These are phyloP conservation scores for Apophysomyces variabilis DNA, from an alignment of 371 early-diverging fungal species.

Conservation along the genomic window DNA sequence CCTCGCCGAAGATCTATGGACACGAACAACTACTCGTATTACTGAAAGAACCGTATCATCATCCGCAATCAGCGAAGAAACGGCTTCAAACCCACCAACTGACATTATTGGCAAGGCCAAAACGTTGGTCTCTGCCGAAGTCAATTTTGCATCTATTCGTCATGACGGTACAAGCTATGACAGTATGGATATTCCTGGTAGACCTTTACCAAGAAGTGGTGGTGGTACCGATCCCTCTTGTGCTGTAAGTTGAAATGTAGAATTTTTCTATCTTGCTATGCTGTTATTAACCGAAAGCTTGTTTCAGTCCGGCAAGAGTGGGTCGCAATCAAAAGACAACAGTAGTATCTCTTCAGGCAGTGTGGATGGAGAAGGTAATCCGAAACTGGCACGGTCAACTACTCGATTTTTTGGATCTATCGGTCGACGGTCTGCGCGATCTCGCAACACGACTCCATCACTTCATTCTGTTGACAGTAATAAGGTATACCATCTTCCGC, in stretches of 20 bases:
- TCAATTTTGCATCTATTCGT: slow-evolving; percentile 21
- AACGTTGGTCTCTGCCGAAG: slow-evolving; percentile 29
- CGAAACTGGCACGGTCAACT: slow-evolving; percentile 14
- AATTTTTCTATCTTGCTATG: slow-evolving; percentile 2
- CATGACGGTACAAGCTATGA: slow-evolving; percentile 33
- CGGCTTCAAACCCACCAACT: slow-evolving; percentile 18
- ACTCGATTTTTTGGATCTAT: slow-evolving; percentile 34
- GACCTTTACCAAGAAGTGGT: slow-evolving; percentile 26
- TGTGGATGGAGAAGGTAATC: slow-evolving; percentile 13
- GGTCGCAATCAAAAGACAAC: slow-evolving; percentile 5
- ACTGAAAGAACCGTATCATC: slow-evolving; percentile 1
- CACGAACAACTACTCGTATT: slow-evolving; percentile 13
- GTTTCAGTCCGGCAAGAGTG: background rate
- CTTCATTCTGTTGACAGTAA: slow-evolving; percentile 28
- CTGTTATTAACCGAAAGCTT: background rate
- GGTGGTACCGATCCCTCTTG: background rate
- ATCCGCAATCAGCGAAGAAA: slow-evolving; percentile 4
- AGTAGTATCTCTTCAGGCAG: slow-evolving; percentile 21
- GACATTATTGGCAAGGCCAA: slow-evolving; percentile 46
- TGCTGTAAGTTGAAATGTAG: slow-evolving; percentile 11
- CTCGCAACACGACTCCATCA: slow-evolving; percentile 24
- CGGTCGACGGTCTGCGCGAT: slow-evolving; percentile 28
- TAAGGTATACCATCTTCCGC: background rate
- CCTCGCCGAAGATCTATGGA: slow-evolving; percentile 18
- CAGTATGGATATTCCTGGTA: slow-evolving; percentile 42